Conservation (phyloP, 2,329 filamentous ascomycete genomes). For the Endocalyx cinctus region DNA sequence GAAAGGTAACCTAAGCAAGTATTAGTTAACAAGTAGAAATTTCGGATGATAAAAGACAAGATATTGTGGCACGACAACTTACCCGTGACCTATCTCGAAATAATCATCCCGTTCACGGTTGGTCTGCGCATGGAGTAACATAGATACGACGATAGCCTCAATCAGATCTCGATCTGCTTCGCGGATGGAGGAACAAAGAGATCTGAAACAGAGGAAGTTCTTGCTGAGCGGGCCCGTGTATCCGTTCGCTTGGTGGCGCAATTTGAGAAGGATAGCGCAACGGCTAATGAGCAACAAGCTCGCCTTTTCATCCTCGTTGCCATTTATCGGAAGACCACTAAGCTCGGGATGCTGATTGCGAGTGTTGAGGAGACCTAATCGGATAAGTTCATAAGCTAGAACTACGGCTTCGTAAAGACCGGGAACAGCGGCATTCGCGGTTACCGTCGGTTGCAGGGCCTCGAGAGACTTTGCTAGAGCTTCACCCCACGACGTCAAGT, state of each 20-base stretch:
- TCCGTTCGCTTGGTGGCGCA: constrained; percentile 79
- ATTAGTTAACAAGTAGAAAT: constrained; percentile 12
- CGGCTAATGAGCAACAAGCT: constrained; percentile 81
- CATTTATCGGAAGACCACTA: constrained; percentile 51
- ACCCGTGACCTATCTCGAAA: constrained; percentile 68
- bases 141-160: constrained; percentile 74
- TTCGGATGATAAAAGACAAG: constrained; percentile 3
- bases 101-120: constrained; percentile 65
- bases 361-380: constrained; percentile 71
- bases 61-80: constrained; percentile 14
- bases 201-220: constrained; percentile 81
- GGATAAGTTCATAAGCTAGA: constrained; percentile 79
- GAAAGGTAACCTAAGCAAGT: constrained; percentile 57
- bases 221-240: constrained; percentile 94
- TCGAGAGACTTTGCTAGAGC: constrained; percentile 68
- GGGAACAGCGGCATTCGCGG: constrained; percentile 37
- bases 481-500: constrained; percentile 78
- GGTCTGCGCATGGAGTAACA: constrained; percentile 78
- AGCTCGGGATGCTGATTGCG: constrained; percentile 54
- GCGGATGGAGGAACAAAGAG: constrained; percentile 74
- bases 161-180: constrained; percentile 75
- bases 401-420: constrained; percentile 72
- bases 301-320: constrained; percentile 67
- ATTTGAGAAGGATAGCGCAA: constrained; percentile 74
- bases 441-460: constrained; percentile 51